Evolutionary conservation across 805 yeast species (phyloP).

Genomic region (Ascoidea asiatica): DNA sequence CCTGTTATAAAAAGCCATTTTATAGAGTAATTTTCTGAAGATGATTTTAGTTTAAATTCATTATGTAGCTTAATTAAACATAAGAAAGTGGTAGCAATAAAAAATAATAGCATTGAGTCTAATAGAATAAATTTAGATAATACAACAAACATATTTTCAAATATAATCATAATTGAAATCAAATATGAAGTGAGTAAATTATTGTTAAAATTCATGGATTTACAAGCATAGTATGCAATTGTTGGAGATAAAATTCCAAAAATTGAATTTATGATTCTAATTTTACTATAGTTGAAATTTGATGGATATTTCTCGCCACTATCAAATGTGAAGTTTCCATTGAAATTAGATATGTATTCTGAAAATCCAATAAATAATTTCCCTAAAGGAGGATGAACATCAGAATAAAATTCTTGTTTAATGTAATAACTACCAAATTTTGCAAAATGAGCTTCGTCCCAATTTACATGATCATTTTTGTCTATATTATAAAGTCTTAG

Average conservation of each 20-base stretch:
- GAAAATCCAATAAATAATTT: constrained; percentile 69
- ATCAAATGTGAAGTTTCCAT: constrained; percentile 63
- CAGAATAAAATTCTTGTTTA: constrained; percentile 70
- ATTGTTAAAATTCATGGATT: constrained; percentile 32
- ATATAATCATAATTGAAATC: constrained; percentile 45
- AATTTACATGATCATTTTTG: constrained; percentile 45
- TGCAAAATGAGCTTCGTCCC: constrained; percentile 91
- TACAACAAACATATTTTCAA: constrained; percentile 58
- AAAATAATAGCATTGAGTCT: constrained; percentile 66
- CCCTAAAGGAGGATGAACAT: constrained; percentile 82
- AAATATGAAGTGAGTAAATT: constrained; percentile 40
- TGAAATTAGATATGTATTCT: constrained; percentile 72
- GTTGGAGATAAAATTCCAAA: constrained; percentile 60
- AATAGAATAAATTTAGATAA: constrained; percentile 62
- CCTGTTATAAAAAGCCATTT: constrained; percentile 53
- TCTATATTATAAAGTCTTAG: constrained; percentile 51
- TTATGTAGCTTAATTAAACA: constrained; percentile 42
- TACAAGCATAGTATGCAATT: constrained; percentile 56
- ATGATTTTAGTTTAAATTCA: constrained; percentile 14
- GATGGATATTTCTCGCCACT: constrained; percentile 56
- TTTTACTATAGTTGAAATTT: constrained; percentile 40
- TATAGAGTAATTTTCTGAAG: constrained; percentile 26
- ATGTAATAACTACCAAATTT: constrained; percentile 73
- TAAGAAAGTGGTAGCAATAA: constrained; percentile 57
- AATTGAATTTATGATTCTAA: constrained; percentile 61